Evolutionary conservation across 2,329 filamentous ascomycete species (phyloP), one percentile per base, ranked within the genome.

Genomic region (Aspergillus arachidicola): DNA sequence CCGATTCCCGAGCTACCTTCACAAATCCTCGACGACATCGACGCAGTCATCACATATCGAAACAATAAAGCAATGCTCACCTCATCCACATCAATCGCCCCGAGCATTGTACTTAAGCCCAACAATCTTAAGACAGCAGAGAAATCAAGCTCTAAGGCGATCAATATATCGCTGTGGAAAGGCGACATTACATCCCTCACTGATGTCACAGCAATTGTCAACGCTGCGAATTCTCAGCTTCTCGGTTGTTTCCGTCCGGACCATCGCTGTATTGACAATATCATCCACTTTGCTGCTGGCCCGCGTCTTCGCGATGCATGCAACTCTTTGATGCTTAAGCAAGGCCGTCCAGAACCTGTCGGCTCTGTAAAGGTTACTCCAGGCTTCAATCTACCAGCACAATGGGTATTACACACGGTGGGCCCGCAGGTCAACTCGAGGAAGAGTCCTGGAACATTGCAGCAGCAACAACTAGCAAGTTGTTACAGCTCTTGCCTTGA

Each of bases 241-340:
- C 61, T 69, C 11, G 70, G 70, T 6, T 72, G 70, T 34, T 72
- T 70, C 58, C 62, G 57, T 14, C 70, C 70, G 2, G 60, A 64
- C 12, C 69, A 72, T 34, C 64, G 64, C 36, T 72, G 70, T 38
- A 70, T 72, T 45, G 70, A 72, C 50, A 72, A 71, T 62, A 62
- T 70, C 30, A 72, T 72, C 36, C 70, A 72, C 55, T 61, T 66
- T 2, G 64, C 63, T 9, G 70, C 66, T 9, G 70, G 70, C 9
- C 69, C 70, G 14, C 66, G 68, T 14, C 65, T 72, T 16, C 66
- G 69, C 1, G 62, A 69, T 53, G 61, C 66, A 2, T 72, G 70
- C 30, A 55, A 66, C 36, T n/a, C n/a, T 0, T 38, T 69, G 2
- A 69, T 71, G 58, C 16, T 26, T 4, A 28, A 58, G 1, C 68